Percentiles rank a stretch among this genome's conserved stretches.
Conservation (phyloP, 768 basidiomycete species). For the Asterophora parasitica region DNA sequence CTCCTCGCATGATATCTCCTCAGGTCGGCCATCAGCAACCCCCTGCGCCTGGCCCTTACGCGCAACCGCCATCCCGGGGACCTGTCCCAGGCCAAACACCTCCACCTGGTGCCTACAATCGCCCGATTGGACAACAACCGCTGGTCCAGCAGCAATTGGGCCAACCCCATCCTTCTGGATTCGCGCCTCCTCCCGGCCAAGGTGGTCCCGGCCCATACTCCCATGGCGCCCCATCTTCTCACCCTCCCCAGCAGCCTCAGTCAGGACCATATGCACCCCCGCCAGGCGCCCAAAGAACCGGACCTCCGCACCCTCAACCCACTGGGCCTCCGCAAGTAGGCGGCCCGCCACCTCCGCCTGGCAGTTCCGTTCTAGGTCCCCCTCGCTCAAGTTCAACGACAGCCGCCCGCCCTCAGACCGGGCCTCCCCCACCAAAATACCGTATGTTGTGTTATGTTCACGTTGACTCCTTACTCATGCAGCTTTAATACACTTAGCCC, state of each 20-base stretch:
- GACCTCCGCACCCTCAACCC: constrained; percentile 20
- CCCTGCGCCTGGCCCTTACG: constrained; percentile 44
- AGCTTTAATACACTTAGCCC: constrained; percentile 44
- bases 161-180: constrained; percentile 35
- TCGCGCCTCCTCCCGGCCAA: constrained; percentile 23
- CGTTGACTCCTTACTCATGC: constrained; percentile 3
- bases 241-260: constrained; percentile 21
- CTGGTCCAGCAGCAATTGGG: constrained; percentile 4
- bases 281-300: constrained; percentile 26
- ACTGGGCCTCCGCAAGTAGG: constrained; percentile 16
- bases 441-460: constrained; percentile 28
- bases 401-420: constrained; percentile 18
- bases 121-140: constrained; percentile 25
- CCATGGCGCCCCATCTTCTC: constrained; percentile 12
- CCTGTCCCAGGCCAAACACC: constrained; percentile 39
- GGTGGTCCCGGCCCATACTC: constrained; percentile 28
- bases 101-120: constrained; percentile 36
- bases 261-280: constrained; percentile 41
- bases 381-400: constrained; percentile 20
- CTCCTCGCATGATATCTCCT: constrained; percentile 45
- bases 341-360: constrained; percentile 23
- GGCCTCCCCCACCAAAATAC: constrained; percentile 39
- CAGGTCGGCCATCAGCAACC: constrained; percentile 38
- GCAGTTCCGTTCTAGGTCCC: constrained; percentile 25
- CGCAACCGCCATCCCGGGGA: constrained; percentile 37